A percentile compares a stretch with the other conserved stretches of the same genome.
Conservation (phyloP, 2,329 filamentous ascomycete species). For the Penicillium sp. region DNA sequence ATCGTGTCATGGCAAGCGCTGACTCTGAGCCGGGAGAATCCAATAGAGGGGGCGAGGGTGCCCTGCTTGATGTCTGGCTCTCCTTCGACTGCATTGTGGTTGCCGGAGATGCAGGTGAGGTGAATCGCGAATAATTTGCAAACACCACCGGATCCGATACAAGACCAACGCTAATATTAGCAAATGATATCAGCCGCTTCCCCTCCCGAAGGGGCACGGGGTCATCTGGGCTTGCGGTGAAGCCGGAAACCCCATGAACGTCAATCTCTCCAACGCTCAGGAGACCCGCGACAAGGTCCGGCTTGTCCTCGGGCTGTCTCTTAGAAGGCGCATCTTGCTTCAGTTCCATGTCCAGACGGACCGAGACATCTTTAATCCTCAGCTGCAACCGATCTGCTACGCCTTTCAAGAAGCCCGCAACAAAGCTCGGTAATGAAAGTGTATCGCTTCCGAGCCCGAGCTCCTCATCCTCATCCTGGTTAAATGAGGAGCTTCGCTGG, state of each 20-base stretch:
- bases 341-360: constrained; percentile 53
- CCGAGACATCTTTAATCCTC: constrained; percentile 51
- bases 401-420: constrained; percentile 60
- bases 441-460: constrained; percentile 54
- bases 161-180: constrained; percentile 47
- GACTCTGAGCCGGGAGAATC: constrained; percentile 25
- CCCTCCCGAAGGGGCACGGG: constrained; percentile 29
- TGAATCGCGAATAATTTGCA: constrained; percentile 44
- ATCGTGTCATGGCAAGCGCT: constrained; percentile 35
- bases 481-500: constrained; percentile 49
- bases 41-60: constrained; percentile 28
- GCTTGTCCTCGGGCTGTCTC: constrained; percentile 33
- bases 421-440: constrained; percentile 58
- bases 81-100: constrained; percentile 34
- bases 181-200: constrained; percentile 47
- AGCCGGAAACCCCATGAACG: constrained; percentile 32
- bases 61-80: constrained; percentile 29
- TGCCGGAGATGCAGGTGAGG: constrained; percentile 31
- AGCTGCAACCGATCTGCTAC: constrained; percentile 59
- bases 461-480: constrained; percentile 53
- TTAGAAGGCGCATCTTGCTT: constrained; percentile 40
- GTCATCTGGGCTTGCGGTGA: constrained; percentile 19
- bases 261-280: constrained; percentile 37
- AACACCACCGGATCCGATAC: constrained; percentile 52
- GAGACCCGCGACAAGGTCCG: constrained; percentile 38